These are phyloP conservation scores for Monilinia fructicola DNA, from an alignment of 2,329 filamentous ascomycete species.

Conservation along the genomic window DNA sequence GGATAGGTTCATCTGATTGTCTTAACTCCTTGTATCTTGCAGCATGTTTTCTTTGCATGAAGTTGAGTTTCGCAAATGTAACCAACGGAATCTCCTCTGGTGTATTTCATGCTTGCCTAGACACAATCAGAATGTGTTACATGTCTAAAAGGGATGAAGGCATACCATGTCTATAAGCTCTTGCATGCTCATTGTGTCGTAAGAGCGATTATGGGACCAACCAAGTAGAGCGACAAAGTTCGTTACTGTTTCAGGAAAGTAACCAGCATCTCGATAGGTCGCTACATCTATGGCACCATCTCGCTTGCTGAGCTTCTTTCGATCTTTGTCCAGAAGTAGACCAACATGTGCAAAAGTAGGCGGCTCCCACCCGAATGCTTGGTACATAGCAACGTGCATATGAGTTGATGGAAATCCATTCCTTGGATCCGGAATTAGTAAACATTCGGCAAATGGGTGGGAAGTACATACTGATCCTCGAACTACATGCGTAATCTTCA, in stretches of 20 bases:
- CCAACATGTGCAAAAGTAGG: conserved; percentile 81
- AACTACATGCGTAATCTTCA: conserved; percentile 95
- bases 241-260: conserved; percentile 62
- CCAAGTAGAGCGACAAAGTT: conserved; percentile 87
- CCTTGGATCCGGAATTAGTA: conserved; percentile 47
- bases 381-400: conserved; percentile 71
- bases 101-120: conserved; percentile 83
- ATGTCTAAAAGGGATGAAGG: conserved; percentile 11
- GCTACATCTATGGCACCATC: conserved; percentile 63
- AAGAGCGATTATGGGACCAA: conserved; percentile 69
- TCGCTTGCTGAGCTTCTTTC: conserved; percentile 84
- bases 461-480: conserved; percentile 66
- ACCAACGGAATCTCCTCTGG: conserved; percentile 86
- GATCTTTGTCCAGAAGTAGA: conserved; percentile 66
- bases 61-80: conserved; percentile 74
- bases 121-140: background rate
- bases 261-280: conserved; percentile 56
- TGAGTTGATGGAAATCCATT: conserved; percentile 96
- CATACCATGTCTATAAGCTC: conserved; percentile 69
- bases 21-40: conserved; percentile 33
- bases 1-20: conserved; percentile 20
- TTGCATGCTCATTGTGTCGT: conserved; percentile 69
- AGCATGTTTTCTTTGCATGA: conserved; percentile 70
- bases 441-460: background rate
- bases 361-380: conserved; percentile 71